These are phyloP conservation scores for Cladosporium phlei DNA, from an alignment of 2,329 filamentous ascomycete species.

Conservation along the genomic window DNA sequence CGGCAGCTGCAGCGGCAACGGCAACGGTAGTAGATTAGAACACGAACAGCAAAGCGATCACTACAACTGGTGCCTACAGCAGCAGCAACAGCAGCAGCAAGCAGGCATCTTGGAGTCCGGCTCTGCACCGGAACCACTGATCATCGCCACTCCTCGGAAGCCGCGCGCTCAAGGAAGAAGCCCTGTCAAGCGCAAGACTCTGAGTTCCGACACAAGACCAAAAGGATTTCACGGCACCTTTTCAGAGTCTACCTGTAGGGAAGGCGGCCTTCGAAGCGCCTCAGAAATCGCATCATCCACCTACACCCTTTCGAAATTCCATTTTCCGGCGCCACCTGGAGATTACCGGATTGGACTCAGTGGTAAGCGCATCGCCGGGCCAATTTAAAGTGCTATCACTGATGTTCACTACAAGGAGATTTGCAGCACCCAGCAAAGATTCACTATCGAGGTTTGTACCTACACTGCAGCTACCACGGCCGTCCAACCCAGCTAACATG, in stretches of 20 bases:
- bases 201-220: background rate
- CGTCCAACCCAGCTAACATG: background rate
- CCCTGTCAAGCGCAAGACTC: background rate
- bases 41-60: background rate
- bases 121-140: background rate
- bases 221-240: conserved; percentile 3
- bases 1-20: conserved; percentile 1
- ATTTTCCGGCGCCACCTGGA: conserved; percentile 28
- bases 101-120: background rate
- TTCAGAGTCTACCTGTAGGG: conserved; percentile 10
- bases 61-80: conserved; percentile 6
- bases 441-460: conserved; percentile 20
- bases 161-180: background rate
- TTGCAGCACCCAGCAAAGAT: conserved; percentile 24
- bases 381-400: too few species aligned
- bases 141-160: background rate
- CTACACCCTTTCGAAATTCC: conserved; percentile 25
- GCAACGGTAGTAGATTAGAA: background rate
- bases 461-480: background rate
- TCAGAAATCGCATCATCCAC: conserved; percentile 17
- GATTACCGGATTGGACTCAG: conserved; percentile 25
- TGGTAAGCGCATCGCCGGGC: conserved; percentile 27
- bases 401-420: conserved; percentile 14
- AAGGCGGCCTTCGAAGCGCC: conserved; percentile 2
- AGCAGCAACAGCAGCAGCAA: background rate